Evolutionary conservation across 1,139 yeast species (phyloP), one percentile per base, ranked within the genome.

Genomic region (Komagataea norvegica): DNA sequence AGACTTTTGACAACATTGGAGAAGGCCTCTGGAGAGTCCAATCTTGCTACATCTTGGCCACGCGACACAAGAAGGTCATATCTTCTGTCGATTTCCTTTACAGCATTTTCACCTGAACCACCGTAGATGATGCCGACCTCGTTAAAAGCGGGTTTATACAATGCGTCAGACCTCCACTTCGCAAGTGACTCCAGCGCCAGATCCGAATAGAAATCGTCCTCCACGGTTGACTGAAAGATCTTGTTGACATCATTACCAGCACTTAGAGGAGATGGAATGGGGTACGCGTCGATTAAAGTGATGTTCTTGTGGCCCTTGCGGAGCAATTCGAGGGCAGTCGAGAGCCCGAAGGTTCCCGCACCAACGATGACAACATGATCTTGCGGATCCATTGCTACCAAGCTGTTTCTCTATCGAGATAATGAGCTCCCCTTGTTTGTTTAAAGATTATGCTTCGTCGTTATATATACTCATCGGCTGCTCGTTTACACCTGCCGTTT

Each of bases 161-260:
- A 38, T 4, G 43, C 43, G 10, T 44, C 45, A 4, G 36, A 20
- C 30, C 28, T 33, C 74, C 74, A 68, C 13, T 43, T 27, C 4
- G 58, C 38, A 35, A 65, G 43, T 2, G 72, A 66, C 41, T 68
- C 72, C 10, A 65, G 48, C 0, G 72, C 60, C 42, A 68, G 39
- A 25, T 52, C 52, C 5, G 68, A 56, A 42, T 67, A 65, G 15
- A 57, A 45, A 5, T 44, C 28, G 37, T 37, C 62, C 60, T 26
- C 56, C 44, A 45, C 65, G 63, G 43, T 63, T 67, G 35, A 55
- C 40, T 72, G 59, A 9, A 69, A 60, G 29, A 70, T 66, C 48
- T 70, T 69, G 49, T 68, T 69, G 40, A 60, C 60, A 45, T 69
- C 74, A 40, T 61, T 59, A n/a, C 71, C 70, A 11, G 74, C 74